Base-by-base conservation (phyloP, 176 grass and related monocot genomes). In the Aegilops bicornis region DNA sequence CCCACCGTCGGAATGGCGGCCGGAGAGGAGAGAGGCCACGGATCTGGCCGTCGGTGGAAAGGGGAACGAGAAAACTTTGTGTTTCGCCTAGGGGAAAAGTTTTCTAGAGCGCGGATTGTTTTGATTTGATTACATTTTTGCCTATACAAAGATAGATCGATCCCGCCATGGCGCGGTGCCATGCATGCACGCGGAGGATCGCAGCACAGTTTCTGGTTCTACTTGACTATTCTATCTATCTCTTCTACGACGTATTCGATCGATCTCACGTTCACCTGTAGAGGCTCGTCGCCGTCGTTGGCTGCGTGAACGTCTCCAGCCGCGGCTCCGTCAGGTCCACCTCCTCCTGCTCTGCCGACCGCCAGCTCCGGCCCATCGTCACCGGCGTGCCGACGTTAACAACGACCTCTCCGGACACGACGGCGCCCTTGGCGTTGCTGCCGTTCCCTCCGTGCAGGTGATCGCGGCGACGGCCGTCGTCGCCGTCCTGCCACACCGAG, bases 251-350 rank as follows among this genome's bases (percentile, higher is more conserved):
- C 69, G 15, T 69, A 35, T 8, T 35, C 22, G 68, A 40, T 82
- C 10, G 2, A n/a, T 15, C 25, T 14, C 35, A 67, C 0, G n/a
- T 71, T 72, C 81, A 73, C 84, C 27, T 87, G 79, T 84, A 89
- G 19, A 64, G 61, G 10, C 4, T 14, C n/a, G 78, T 12, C 23
- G n/a, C 3, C 17, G 29, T 43, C 23, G 82, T 84, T 37, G 70
- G 84, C 81, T 93, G 85, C 64, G 78, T 92, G 85, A 98, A 98
- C 25, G 86, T 82, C 62, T 96, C 97, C 43, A 98, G 47, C 71
- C 97, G 87, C 7, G 94, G 97, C 86, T 98, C 92, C 10, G 85
- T 94, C 79, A 98, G 83, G 79, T 98, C 97, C 62, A 98, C 94
- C 16, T 64, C 79, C 89, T 88, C 91, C 23, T 93, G 89, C 19